Evolutionary conservation across 192 early-diverging fungal species (phyloP), one percentile per base, ranked within the genome.

Genomic region (Backusella mclennaniae): DNA sequence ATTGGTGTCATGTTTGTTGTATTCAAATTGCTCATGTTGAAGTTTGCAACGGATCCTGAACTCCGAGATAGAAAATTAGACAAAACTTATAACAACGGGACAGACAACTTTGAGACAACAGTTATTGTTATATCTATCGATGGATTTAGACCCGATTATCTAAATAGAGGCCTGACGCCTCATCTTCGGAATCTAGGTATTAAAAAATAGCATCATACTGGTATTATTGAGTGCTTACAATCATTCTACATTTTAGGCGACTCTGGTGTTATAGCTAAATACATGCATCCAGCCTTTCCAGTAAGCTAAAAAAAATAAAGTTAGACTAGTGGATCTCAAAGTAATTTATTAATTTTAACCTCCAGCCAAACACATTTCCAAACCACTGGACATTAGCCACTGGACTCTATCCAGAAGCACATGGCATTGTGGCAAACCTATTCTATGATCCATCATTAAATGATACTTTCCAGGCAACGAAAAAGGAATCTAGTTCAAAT

Each of bases 351-450:
- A 19, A 46, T 53, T 8, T 21, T 33, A 33, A 41, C 23, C 17
- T 67, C 19, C 49, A 86, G 84, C 86, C 84, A 76, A 85, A 93
- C 46, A 97, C 97, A 0, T 97, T 96, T 76, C 93, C 96, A 8
- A 98, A 98, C 84, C 97, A 98, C 79, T 97, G 95, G 80, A 89
- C 94, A 2, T 84, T 98, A 63, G 92, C 87, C 7, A 97, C 97
- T 3, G 96, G 97, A 11, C 79, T 98, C 46, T 97, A 96, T 80
- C 96, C 97, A 0, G 93, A 94, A 52, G 87, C 90, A 1, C 96
- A 98, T 78, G 97, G 97, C 26, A 97, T 98, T 71, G 94, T 98
- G 6, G 92, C 84, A 69, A 95, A 95, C 73, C 82, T 81, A 70
- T 98, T 97, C 80, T 93, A 87, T 73, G 96, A 96, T 78, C 87